phyloP scores from a whole-genome alignment of 1,139 yeast species.

The Meyerozyma sp. region DNA sequence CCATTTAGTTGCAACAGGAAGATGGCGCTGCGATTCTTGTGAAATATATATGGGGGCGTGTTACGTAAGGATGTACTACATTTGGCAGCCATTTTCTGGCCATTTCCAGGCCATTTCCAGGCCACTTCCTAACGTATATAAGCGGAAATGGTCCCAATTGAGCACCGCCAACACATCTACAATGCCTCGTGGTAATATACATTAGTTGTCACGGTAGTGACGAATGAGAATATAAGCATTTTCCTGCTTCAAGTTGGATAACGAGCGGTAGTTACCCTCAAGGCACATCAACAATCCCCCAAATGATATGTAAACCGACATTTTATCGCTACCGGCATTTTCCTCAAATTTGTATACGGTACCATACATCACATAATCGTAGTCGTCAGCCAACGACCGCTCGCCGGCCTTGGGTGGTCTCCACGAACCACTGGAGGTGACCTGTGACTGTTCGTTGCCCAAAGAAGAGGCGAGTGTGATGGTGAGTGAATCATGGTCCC shows the following conservation, averaged over 20 bases:
- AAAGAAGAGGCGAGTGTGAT: slow-evolving; percentile 80
- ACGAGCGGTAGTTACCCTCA: slow-evolving; percentile 91
- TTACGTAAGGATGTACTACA: neutral
- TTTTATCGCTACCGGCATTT: slow-evolving; percentile 62
- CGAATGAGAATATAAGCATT: slow-evolving; percentile 88
- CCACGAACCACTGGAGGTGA: slow-evolving; percentile 74
- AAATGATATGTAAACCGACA: slow-evolving; percentile 88
- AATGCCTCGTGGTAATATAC: neutral
- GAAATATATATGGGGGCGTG: neutral
- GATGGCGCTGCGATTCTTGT: neutral
- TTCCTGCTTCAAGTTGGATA: slow-evolving; percentile 88
- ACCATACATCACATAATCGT: slow-evolving; percentile 98
- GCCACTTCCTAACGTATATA: too few relatives aligned
- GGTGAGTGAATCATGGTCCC: slow-evolving; percentile 75
- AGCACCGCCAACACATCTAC: neutral
- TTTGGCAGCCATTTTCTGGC: neutral
- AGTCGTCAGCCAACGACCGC: slow-evolving; percentile 87
- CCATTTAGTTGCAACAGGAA: slow-evolving; percentile 8
- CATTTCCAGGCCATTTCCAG: too few relatives aligned
- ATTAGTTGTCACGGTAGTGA: slow-evolving; percentile 43
- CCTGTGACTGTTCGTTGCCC: slow-evolving; percentile 51
- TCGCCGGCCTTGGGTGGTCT: slow-evolving; percentile 86
- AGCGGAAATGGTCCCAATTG: too few relatives aligned
- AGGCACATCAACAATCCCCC: slow-evolving; percentile 93
- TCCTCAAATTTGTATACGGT: slow-evolving; percentile 97